Base-by-base conservation (phyloP, 768 basidiomycete genomes). In the Punctularia strigosozonata region DNA sequence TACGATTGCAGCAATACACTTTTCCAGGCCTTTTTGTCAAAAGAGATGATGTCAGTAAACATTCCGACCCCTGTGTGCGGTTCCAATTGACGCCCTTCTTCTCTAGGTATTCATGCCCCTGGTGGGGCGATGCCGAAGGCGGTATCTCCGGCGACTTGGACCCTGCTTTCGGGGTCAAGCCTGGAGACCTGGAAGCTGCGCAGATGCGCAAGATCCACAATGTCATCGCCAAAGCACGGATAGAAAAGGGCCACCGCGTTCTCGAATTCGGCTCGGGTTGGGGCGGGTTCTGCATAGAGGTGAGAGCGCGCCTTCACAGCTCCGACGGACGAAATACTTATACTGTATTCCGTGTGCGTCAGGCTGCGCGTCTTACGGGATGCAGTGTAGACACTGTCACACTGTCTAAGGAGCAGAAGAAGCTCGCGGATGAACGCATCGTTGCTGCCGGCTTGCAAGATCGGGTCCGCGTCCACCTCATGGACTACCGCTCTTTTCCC, bases 201-300 rank as follows among this genome's bases (percentile, higher is more conserved):
- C 90, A 94, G 52, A 65, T 71, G 25, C 77, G 85, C 31, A 94
- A 94, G 58, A 76, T 92, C 36, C 77, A 73, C 42, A 69, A 88
- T 50, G 84, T 94, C 46, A 80, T 91, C 42, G 68, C 62, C 13
- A 73, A 78, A 44, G 86, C 87, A 21, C 77, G 77, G 36, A 79
- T 91, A 41, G 69, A 74, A 51, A 77, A 76, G 32, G 87, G 87
- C 0, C 70, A 89, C 54, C 74, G 87, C 21, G 73, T 92, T 31
- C 66, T 94, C 25, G 90, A 94, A 63, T 88, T 92, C 50, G 90
- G 89, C 18, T 80, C 80, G 36, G 90, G 90, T 14, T 94, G 90
- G 90, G 90, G 89, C 17, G 85, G 79, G 36, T 68, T 94, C 33
- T 84, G 87, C 12, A 92, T 94, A 41, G 78, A 85, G 73, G 85